Percentiles rank a stretch among this genome's conserved stretches.
These are phyloP conservation scores for Pythium scleroteichum DNA, from an alignment of 352 stramenopile genomes.

Conservation along the genomic window DNA sequence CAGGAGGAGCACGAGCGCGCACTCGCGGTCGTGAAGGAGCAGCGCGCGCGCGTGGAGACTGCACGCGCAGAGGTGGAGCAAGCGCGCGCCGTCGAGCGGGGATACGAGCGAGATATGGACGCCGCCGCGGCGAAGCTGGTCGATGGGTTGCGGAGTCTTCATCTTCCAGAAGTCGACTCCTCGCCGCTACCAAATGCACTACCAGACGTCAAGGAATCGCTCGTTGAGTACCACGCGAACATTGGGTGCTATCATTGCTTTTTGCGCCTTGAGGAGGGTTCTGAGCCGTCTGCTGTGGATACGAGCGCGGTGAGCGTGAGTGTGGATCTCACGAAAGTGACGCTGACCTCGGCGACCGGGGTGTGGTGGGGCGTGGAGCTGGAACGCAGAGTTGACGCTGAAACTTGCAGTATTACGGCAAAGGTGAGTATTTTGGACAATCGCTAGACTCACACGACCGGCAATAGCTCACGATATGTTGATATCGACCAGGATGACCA, in stretches of 20 bases:
- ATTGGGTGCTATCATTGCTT: constrained; percentile 85
- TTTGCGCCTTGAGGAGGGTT: constrained; percentile 30
- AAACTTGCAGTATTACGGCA: constrained; percentile 34
- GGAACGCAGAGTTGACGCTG: constrained; percentile 51
- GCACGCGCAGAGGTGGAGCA: constrained; percentile 34
- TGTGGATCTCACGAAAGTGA: constrained; percentile 46
- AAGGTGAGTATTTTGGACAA: constrained; percentile 29
- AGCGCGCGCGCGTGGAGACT: constrained; percentile 23
- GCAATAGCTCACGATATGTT: background rate
- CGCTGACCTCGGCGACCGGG: constrained; percentile 4
- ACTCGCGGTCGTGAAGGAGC: constrained; percentile 28
- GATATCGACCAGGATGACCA: constrained; percentile 40
- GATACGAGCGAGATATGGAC: constrained; percentile 38
- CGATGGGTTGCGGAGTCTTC: constrained; percentile 27
- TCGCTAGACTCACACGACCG: background rate
- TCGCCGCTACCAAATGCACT: background rate
- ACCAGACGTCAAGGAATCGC: constrained; percentile 26
- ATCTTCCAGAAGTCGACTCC: constrained; percentile 4
- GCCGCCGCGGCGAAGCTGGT: constrained; percentile 31
- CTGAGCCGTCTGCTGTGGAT: constrained; percentile 18
- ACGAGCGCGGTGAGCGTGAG: constrained; percentile 32
- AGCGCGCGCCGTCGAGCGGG: constrained; percentile 27
- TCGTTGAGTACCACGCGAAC: constrained; percentile 81
- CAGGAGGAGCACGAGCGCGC: constrained; percentile 45
- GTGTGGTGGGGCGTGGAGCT: constrained; percentile 56